Evolutionary conservation across 257 asterid genomes (phyloP).

Genomic region (Penstemon eatonii): DNA sequence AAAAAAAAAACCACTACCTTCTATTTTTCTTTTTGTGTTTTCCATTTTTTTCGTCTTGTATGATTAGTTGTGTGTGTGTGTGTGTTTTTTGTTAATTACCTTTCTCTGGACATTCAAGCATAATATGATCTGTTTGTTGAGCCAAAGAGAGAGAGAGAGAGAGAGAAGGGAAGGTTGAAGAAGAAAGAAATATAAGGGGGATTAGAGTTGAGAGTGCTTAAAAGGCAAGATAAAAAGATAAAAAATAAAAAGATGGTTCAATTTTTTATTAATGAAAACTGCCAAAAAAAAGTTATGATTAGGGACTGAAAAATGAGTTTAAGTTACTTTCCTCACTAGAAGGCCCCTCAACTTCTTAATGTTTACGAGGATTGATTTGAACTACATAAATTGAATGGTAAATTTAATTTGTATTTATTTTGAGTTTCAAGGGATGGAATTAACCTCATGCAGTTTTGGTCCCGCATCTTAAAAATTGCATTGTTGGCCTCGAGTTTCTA

Average conservation of each 20-base stretch:
- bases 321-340: constrained; percentile 13
- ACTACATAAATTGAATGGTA: neutral
- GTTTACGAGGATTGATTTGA: constrained; percentile 46
- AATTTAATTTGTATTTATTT: neutral
- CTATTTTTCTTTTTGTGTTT: no score
- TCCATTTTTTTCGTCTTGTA: no score
- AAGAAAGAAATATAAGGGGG: constrained; percentile 29
- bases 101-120: constrained; percentile 94
- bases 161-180: constrained; percentile 28
- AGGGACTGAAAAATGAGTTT: constrained; percentile 30
- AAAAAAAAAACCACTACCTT: neutral
- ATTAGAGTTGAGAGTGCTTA: constrained; percentile 53
- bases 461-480: no score
- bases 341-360: constrained; percentile 16
- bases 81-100: constrained; percentile 33
- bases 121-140: constrained; percentile 43
- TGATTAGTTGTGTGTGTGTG: no score
- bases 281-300: constrained; percentile 28
- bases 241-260: constrained; percentile 45
- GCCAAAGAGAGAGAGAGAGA: constrained; percentile 32
- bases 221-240: constrained; percentile 80
- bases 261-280: constrained; percentile 32
- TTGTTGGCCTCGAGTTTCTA: no score
- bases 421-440: neutral
- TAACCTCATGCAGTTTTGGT: no score